Evolutionary conservation across 2,329 filamentous ascomycete species (phyloP).

Genomic region (Neurospora sp.): DNA sequence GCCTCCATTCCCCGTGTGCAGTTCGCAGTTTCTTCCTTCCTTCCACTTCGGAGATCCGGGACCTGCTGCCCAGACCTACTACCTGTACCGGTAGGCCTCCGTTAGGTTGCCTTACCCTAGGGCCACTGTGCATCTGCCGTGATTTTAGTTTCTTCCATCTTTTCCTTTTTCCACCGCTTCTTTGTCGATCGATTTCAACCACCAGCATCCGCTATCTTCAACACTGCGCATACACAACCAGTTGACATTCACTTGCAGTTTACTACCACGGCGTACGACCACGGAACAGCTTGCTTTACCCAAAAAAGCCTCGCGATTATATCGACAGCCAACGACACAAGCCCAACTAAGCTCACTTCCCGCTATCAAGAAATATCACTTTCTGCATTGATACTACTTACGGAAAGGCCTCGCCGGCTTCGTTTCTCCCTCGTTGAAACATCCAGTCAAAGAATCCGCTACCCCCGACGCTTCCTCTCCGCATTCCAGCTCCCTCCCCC

Average conservation of each 20-base stretch:
- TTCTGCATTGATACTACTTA: not conserved
- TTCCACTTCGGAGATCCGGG: not conserved
- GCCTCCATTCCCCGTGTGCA: not conserved
- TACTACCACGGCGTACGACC: not conserved
- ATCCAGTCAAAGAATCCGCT: not conserved
- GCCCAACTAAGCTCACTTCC: not conserved
- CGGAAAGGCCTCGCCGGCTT: not conserved
- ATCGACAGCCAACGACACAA: not conserved
- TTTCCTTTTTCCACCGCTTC: not conserved
- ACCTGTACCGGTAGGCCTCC: not conserved
- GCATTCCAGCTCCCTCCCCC: not conserved
- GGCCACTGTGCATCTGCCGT: not conserved
- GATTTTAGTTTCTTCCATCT: not conserved
- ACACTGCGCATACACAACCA: not conserved
- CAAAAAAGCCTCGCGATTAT: not conserved
- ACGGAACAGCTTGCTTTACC: not conserved
- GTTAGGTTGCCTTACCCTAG: not conserved
- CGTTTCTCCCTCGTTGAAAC: not conserved
- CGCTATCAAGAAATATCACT: not conserved
- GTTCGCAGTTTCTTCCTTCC: not conserved
- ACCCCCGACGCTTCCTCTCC: not conserved
- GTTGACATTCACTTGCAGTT: not conserved
- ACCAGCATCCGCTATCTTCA: not conserved
- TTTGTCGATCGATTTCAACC: not conserved
- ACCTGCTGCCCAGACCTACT: not conserved